phyloP scores from a whole-genome alignment of 805 yeast species.

The Metschnikowia borealis region DNA sequence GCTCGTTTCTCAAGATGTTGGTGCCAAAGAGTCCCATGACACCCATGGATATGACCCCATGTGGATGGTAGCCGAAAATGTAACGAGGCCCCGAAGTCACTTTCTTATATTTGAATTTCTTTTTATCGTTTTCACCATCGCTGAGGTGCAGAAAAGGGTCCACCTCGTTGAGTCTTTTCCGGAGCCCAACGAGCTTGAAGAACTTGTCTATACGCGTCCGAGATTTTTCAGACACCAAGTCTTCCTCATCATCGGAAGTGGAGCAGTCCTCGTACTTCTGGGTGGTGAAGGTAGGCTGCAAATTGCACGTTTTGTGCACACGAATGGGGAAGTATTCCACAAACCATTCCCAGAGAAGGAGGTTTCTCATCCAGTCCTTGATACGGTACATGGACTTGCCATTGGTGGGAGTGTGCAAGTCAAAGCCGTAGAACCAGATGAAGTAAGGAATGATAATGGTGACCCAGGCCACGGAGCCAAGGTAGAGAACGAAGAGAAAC shows the following conservation, averaged over 20 bases:
- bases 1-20: constrained; percentile 40
- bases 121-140: background rate
- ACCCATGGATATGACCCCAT: constrained; percentile 92
- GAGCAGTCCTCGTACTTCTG: constrained; percentile 24
- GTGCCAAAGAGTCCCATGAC: constrained; percentile 81
- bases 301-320: constrained; percentile 61
- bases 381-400: constrained; percentile 63
- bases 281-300: constrained; percentile 67
- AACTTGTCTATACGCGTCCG: constrained; percentile 33
- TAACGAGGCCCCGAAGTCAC: constrained; percentile 65
- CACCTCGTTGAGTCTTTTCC: constrained; percentile 34
- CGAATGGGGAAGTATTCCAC: constrained; percentile 76
- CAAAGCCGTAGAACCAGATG: constrained; percentile 48
- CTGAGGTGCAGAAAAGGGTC: constrained; percentile 15
- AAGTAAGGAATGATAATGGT: constrained; percentile 58
- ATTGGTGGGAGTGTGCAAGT: constrained; percentile 66
- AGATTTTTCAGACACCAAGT: constrained; percentile 36
- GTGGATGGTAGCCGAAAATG: constrained; percentile 93
- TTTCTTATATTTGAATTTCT: constrained; percentile 18
- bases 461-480: constrained; percentile 67
- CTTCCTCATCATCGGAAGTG: constrained; percentile 36
- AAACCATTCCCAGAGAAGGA: constrained; percentile 65
- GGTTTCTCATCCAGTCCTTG: constrained; percentile 53
- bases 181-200: constrained; percentile 34
- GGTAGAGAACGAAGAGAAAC: constrained; percentile 45